phyloP scores from a whole-genome alignment of 2,329 filamentous ascomycete species.

The Colletotrichum tabaci region DNA sequence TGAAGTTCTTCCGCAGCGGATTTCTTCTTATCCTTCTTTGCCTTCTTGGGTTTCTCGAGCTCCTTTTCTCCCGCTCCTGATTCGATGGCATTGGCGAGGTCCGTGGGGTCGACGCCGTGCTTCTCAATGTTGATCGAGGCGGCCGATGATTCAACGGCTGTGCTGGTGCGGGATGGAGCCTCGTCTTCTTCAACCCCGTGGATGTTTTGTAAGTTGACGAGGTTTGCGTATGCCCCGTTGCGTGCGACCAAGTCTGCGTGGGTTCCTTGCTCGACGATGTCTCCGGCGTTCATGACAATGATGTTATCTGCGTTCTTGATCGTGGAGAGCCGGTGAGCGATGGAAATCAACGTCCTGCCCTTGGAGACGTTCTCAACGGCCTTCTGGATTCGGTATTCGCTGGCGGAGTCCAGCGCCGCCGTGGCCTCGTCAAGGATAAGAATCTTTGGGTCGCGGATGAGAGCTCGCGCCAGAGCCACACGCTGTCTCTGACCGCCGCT shows the following conservation, averaged over 20 bases:
- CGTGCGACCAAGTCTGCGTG: constrained; percentile 70
- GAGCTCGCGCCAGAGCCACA: constrained; percentile 73
- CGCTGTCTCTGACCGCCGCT: constrained; percentile 75
- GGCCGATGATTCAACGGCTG: constrained; percentile 57
- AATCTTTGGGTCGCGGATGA: constrained; percentile 72
- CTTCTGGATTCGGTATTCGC: constrained; percentile 64
- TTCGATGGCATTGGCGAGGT: constrained; percentile 22
- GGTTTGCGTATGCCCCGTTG: constrained; percentile 66
- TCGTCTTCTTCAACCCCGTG: constrained; percentile 51
- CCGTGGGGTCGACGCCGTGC: constrained; percentile 42
- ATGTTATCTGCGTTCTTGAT: constrained; percentile 76
- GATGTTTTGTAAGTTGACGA: constrained; percentile 63
- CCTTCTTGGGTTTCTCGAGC: constrained; percentile 53
- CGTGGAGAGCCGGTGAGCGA: constrained; percentile 74
- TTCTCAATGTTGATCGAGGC: constrained; percentile 53
- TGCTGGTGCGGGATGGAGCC: constrained; percentile 50
- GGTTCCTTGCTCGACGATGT: constrained; percentile 73
- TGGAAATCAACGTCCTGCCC: constrained; percentile 74
- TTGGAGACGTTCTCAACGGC: constrained; percentile 60
- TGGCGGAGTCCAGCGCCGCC: constrained; percentile 61
- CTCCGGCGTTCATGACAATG: constrained; percentile 73
- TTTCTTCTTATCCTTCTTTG: constrained; percentile 50
- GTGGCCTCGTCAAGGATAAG: constrained; percentile 79
- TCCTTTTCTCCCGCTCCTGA: constrained; percentile 53
- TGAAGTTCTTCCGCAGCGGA: constrained; percentile 49